Conservation (phyloP, 2,329 filamentous ascomycete genomes). For the Fragosphaeria purpurea region DNA sequence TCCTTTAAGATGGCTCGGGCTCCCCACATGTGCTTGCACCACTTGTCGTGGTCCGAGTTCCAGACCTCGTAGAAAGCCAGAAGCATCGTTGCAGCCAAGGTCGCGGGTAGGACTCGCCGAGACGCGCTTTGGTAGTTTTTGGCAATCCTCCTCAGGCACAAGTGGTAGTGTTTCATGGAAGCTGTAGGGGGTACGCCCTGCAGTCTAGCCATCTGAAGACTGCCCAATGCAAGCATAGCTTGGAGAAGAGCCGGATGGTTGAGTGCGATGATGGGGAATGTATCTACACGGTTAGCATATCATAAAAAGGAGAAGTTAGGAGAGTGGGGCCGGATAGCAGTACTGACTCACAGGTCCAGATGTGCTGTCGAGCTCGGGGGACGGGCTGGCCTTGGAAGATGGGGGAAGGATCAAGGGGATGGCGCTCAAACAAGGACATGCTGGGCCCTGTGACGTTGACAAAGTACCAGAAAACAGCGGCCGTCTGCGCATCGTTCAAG, state of each 20-base stretch:
- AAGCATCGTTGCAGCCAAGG: conserved; percentile 77
- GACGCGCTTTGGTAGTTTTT: conserved; percentile 60
- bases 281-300: conserved; percentile 42
- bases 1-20: conserved; percentile 74
- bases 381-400: conserved; percentile 53
- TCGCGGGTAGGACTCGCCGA: conserved; percentile 65
- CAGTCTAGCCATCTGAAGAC: conserved; percentile 77
- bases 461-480: conserved; percentile 83
- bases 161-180: conserved; percentile 85
- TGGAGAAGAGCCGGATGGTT: conserved; percentile 81
- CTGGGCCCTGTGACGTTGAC: conserved; percentile 78
- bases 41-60: conserved; percentile 88
- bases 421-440: conserved; percentile 79
- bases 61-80: conserved; percentile 91
- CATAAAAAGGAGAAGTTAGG: too few species aligned
- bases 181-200: conserved; percentile 65
- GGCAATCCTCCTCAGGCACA: conserved; percentile 68
- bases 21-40: conserved; percentile 85
- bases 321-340: neutral
- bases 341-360: conserved; percentile 48
- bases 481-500: conserved; percentile 68
- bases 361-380: conserved; percentile 52
- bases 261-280: conserved; percentile 72
- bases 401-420: conserved; percentile 61
- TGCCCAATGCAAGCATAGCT: conserved; percentile 78